These are phyloP conservation scores for Calonectria fujianensis DNA, from an alignment of 2,329 filamentous ascomycete species.

Conservation along the genomic window DNA sequence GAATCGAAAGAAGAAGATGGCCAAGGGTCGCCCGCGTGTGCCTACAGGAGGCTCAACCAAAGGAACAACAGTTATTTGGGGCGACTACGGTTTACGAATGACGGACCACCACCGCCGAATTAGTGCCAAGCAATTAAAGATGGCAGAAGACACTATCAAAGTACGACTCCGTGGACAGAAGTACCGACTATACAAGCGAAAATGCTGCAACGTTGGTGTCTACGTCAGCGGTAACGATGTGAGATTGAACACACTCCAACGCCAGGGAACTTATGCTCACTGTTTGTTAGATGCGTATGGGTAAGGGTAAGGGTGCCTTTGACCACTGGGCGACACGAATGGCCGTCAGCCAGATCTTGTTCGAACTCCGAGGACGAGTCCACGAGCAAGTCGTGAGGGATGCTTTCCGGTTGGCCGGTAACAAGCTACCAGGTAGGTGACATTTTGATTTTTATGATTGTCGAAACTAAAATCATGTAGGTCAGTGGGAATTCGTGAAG, in stretches of 20 bases:
- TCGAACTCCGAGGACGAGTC: constrained; percentile 92
- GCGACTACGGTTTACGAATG: constrained; percentile 96
- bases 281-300: constrained; percentile 86
- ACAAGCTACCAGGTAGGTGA: constrained; percentile 90
- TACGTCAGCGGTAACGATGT: constrained; percentile 96
- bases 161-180: constrained; percentile 90
- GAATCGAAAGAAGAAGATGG: constrained; percentile 88
- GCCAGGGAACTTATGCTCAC: constrained; percentile 46
- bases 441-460: constrained; percentile 7
- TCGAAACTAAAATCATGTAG: constrained; percentile 63
- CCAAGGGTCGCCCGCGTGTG: constrained; percentile 91
- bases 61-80: constrained; percentile 97
- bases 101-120: constrained; percentile 94
- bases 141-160: constrained; percentile 95
- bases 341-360: constrained; percentile 91
- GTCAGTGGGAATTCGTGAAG: constrained; percentile 93
- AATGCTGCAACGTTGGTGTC: constrained; percentile 94
- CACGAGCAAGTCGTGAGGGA: constrained; percentile 97
- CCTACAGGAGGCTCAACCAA: constrained; percentile 92
- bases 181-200: constrained; percentile 93
- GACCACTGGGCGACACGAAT: constrained; percentile 97
- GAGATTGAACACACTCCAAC: constrained; percentile 53
- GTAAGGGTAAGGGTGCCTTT: constrained; percentile 98
- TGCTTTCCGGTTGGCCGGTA: constrained; percentile 93
- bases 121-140: constrained; percentile 88